Evolutionary conservation across 176 grass and related monocot species (phyloP), one percentile per base, ranked within the genome.

Genomic region (Rhynchospora breviuscula): DNA sequence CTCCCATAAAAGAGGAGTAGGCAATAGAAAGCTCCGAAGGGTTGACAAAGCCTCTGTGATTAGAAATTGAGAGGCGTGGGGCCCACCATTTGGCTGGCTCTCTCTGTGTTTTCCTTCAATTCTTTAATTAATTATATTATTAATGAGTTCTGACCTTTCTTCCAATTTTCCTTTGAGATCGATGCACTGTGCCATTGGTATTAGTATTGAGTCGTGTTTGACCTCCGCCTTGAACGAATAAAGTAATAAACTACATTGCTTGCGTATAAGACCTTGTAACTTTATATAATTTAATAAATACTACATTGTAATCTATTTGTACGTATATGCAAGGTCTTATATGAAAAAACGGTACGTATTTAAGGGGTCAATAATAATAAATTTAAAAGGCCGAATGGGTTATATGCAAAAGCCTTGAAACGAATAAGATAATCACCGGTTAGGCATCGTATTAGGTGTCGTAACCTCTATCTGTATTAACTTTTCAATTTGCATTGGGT

Each of bases 141-240:
- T 54, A 66, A 29, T 78, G 56, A 67, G 21, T 86, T 80, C 72
- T 85, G 67, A 85, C 68, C 80, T 72, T 63, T 51, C 69, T 54
- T 26, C 89, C 87, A 70, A 66, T 91, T 82, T 91, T 80, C 18
- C 78, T 81, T 84, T 19, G 83, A 91, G 88, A 92, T 92, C 81
- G 61, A 87, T 79, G 85, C 92, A 22, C 45, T 82, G 45, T 52
- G 80, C 80, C 60, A 82, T 63, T 51, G 33, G 84, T 59, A 84
- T 70, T 74, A 79, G 58, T 72, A 90, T 66, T 79, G 47, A 51
- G 84, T 83, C 44, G 19, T 43, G 21, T 79, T 83, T 90, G 81
- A 92, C 86, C 86, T 64, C 54, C 84, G 17, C 81, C 74, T 87
- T 85, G 67, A 46, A 82, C 21, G 67, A 15, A 82, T 51, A 66